A percentile compares a stretch with the other conserved stretches of the same genome.
These are phyloP conservation scores for Globisporangium irregulare DNA, from an alignment of 352 stramenopile species.

Conservation along the genomic window DNA sequence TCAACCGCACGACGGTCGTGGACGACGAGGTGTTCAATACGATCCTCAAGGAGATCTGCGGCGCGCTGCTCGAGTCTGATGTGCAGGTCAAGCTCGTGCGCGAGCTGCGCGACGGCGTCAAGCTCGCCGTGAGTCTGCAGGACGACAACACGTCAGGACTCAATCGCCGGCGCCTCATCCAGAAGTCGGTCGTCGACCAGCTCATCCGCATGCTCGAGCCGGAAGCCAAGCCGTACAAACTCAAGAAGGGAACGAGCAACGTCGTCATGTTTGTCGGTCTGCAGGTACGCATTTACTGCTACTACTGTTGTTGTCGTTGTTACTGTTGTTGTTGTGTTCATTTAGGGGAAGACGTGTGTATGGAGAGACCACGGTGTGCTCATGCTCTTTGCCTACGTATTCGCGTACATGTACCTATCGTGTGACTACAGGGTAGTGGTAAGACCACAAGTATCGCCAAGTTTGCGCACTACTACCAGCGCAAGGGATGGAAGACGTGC, in stretches of 20 bases:
- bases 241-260: constrained; percentile 90
- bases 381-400: constrained; percentile 1
- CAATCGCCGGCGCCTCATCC: constrained; percentile 88
- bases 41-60: constrained; percentile 90
- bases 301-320: not conserved
- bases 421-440: constrained; percentile 88
- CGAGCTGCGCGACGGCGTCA: constrained; percentile 88
- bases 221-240: constrained; percentile 84
- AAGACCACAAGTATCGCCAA: constrained; percentile 99
- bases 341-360: not conserved
- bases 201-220: constrained; percentile 88
- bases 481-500: constrained; percentile 96
- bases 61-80: constrained; percentile 87
- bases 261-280: constrained; percentile 93
- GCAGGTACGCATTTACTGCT: constrained; percentile 19
- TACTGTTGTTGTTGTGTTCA: not conserved
- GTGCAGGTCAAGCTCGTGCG: constrained; percentile 89
- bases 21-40: constrained; percentile 89
- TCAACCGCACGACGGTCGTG: constrained; percentile 86
- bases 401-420: not conserved
- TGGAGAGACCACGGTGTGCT: not conserved
- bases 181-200: constrained; percentile 90
- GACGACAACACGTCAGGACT: constrained; percentile 70
- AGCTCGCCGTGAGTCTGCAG: constrained; percentile 75
- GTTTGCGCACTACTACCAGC: constrained; percentile 98